Evolutionary conservation across 441 rosid species (phyloP).

Genomic region (Aleurites moluccanus): DNA sequence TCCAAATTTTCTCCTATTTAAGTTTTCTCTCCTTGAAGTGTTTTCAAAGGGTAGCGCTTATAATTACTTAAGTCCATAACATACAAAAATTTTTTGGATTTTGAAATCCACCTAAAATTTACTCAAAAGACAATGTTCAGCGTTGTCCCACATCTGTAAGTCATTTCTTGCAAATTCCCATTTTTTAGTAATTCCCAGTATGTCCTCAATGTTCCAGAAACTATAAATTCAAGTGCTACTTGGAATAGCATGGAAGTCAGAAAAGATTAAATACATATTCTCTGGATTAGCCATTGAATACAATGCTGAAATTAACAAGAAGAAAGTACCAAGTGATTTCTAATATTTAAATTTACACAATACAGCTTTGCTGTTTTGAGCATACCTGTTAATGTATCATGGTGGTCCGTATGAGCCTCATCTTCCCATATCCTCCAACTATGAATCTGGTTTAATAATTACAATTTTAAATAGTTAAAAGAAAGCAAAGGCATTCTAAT

Average conservation of each 20-base stretch:
- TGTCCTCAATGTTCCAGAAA: background rate
- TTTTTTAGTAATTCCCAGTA: background rate
- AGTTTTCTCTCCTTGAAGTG: background rate
- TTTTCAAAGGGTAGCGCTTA: background rate
- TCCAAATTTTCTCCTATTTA: background rate
- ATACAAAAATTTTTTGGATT: background rate
- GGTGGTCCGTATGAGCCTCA: slow-evolving; percentile 66
- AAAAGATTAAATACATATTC: background rate
- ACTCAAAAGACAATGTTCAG: background rate
- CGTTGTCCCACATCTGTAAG: background rate
- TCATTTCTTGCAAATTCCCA: background rate
- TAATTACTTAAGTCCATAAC: background rate
- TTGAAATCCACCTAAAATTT: background rate
- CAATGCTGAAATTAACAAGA: slow-evolving; percentile 13
- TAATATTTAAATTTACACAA: slow-evolving; percentile 5
- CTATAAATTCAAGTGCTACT: background rate
- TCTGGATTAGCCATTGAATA: slow-evolving; percentile 4
- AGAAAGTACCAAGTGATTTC: background rate
- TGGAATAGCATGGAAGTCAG: background rate
- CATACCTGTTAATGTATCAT: slow-evolving; percentile 61
- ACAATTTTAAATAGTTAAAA: slow-evolving; percentile 21
- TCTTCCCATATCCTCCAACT: slow-evolving; percentile 94
- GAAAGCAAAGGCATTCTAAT: slow-evolving; percentile 2
- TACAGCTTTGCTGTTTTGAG: slow-evolving; percentile 9
- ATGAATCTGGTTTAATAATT: slow-evolving; percentile 56